These are phyloP conservation scores for Neoboletus brunneissimus DNA, from an alignment of 768 basidiomycete species.

Conservation along the genomic window DNA sequence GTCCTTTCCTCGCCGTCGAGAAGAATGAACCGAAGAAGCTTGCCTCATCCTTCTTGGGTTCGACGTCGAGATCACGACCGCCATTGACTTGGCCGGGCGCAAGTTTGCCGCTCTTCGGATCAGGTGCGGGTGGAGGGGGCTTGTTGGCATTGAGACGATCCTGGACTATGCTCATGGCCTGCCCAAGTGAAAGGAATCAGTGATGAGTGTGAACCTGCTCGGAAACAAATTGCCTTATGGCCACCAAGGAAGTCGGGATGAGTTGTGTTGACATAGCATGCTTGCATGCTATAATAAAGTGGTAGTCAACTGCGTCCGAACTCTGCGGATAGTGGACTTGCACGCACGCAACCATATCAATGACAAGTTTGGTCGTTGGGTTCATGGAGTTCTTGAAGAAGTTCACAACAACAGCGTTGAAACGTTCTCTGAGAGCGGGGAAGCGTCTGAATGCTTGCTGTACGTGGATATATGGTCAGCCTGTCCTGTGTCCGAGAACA, in stretches of 20 bases:
- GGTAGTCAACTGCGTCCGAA: neutral
- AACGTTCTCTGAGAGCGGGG: conserved; percentile 93
- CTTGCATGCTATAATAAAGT: conserved; percentile 74
- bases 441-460: conserved; percentile 96
- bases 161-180: conserved; percentile 87
- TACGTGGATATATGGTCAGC: conserved; percentile 6
- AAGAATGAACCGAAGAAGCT: conserved; percentile 98
- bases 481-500: neutral
- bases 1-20: conserved; percentile 57
- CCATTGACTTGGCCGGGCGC: conserved; percentile 74
- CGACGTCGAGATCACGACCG: conserved; percentile 91
- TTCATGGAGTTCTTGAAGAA: conserved; percentile 95
- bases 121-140: conserved; percentile 50
- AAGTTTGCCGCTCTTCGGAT: conserved; percentile 70
- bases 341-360: conserved; percentile 86
- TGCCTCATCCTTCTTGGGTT: conserved; percentile 81
- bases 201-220: neutral
- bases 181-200: conserved; percentile 5
- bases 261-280: conserved; percentile 98
- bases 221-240: conserved; percentile 59
- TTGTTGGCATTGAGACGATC: conserved; percentile 84
- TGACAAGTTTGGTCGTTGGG: conserved; percentile 92
- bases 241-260: conserved; percentile 98
- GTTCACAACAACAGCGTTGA: conserved; percentile 93
- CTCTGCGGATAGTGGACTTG: neutral